phyloP scores from a whole-genome alignment of 805 yeast species.

The Candida ponderosae region DNA sequence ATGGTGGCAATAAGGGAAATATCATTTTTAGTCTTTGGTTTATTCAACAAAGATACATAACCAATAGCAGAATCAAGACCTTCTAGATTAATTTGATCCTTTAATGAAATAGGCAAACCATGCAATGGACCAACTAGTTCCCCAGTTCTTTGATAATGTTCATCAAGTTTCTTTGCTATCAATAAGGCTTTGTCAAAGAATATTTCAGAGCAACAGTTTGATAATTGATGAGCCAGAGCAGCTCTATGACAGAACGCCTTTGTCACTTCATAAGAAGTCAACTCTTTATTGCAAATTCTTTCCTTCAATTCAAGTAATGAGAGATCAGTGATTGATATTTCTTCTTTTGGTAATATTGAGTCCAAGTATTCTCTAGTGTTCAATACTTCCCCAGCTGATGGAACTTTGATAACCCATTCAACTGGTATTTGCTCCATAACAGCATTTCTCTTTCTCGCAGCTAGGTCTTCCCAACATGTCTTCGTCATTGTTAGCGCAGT shows the following conservation, averaged over 20 bases:
- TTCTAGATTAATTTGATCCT: constrained; percentile 32
- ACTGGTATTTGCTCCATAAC: constrained; percentile 13
- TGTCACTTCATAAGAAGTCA: constrained; percentile 32
- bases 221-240: constrained; percentile 44
- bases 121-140: constrained; percentile 51
- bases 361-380: constrained; percentile 13
- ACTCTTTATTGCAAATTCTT: constrained; percentile 17
- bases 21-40: constrained; percentile 4
- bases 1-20: constrained; percentile 12
- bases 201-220: constrained; percentile 16
- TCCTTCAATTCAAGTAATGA: constrained; percentile 4
- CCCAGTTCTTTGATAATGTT: constrained; percentile 33
- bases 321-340: constrained; percentile 11
- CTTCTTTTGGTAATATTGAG: constrained; percentile 6
- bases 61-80: constrained; percentile 18
- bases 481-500: too few relatives aligned
- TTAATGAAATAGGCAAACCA: constrained; percentile 55
- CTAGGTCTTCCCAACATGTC: constrained; percentile 17
- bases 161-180: constrained; percentile 45
- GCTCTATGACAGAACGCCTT: constrained; percentile 47
- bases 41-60: constrained; percentile 8
- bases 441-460: constrained; percentile 9
- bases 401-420: constrained; percentile 17
- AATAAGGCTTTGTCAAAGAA: constrained; percentile 47
- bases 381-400: constrained; percentile 8